Evolutionary conservation across 1,284 basidiomycete genomes (phyloP), one percentile per base, ranked within the genome.

Genomic region (Mycena sp.): DNA sequence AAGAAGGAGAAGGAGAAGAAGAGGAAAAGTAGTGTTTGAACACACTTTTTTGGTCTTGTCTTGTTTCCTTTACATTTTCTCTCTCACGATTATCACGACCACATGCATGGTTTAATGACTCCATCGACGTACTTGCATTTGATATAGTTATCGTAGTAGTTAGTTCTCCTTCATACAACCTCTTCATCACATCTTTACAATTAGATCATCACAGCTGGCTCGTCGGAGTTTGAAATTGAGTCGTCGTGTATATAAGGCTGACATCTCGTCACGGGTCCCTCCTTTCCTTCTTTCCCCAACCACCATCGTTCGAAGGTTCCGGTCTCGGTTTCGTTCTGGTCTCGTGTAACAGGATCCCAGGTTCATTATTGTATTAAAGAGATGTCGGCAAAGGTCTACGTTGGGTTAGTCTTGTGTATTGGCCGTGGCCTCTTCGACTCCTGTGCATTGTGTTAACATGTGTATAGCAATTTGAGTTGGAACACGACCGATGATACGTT

Each of bases 401-500:
- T 93, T 86, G 91, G 91, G 91, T 93, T 85, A 87, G 91, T 87
- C 82, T 82, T 73, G 69, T 74, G 73, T 78, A 80, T 78, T 75
- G 73, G 80, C 73, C 79, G 73, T 76, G 74, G 76, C 78, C 67
- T 72, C 76, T 69, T 61, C 72, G 74, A 77, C 82, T 80, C 81
- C 80, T 81, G 79, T 80, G 14, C 32, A 73, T 6, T 45, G 50
- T 56, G 56, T 64, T 67, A 50, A 67, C 41, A 25, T 57, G 46
- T 61, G 59, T 50, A 77, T 74, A 93, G 91, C 83, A 93, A 93
- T 87, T 84, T 93, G 85, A 92, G 91, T 85, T 93, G 94, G 94
- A 94, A 93, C 87, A 95, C 94, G 79, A 95, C 88, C 76, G 94
- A 96, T 87, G 94, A 95, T 60, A 87, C 87, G 67, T 86, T 96